Evolutionary conservation across 176 grass and related monocot genomes (phyloP), one percentile per base, ranked within the genome.

Genomic region (Puya raimondii): DNA sequence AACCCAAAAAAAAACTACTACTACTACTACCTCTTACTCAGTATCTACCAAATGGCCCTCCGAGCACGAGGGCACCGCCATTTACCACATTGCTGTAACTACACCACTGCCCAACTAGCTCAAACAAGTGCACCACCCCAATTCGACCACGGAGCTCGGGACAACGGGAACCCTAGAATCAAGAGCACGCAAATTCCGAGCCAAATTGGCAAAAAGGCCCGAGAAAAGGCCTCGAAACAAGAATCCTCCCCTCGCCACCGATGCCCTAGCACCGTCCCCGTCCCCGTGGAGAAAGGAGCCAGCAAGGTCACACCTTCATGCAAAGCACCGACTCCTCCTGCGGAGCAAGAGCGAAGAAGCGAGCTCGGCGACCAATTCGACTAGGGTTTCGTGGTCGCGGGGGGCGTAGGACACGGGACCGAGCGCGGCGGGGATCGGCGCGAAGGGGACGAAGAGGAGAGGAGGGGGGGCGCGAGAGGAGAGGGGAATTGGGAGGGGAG

Each of bases 241-340:
- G 51, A 61, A 2, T 10, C 53, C 53, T 42, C 51, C 16, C 51
- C 17, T 53, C 16, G 3, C 11, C 23, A 12, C 23, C 6, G 64
- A 77, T 69, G 65, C 51, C 74, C 74, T 68, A 77, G 65, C 59
- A n/a, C 56, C 17, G 29, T 23, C 59, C 17, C 56, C 17, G 29
- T 23, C 17, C 50, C 16, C 47, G 13, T 20, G 17, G 16, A 17
- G 65, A 61, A 9, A 18, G 20, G 65, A 49, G 11, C n/a, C 26
- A 6, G 25, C 51, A 58, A 77, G 9, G 50, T 51, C 65, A 11
- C 65, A 15, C 52, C 27, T 77, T 69, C 25, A 12, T 23, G 12
- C 48, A 11, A 33, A 77, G 23, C 3, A 51, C 21, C 17, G 27
- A 58, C 18, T 68, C 29, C 65, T 23, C 27, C 11, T 2, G 74